Conservation (phyloP, 352 stramenopile genomes). For the Pythium brassicae region DNA sequence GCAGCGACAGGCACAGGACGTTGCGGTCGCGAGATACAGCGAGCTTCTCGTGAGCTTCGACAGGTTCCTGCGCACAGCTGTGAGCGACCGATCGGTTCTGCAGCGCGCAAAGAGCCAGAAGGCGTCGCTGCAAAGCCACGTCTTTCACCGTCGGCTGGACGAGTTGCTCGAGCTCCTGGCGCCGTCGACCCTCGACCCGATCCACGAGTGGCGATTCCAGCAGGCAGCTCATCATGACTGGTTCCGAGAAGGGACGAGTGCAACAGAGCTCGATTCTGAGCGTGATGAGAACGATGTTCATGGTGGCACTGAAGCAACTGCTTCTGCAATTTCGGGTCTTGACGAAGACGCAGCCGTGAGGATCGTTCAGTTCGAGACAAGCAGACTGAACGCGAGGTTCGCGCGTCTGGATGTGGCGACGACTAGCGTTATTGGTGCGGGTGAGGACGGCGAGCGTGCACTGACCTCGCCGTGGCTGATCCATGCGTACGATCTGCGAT, state of each 20-base stretch:
- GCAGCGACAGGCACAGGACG: background rate
- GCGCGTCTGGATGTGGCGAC: background rate
- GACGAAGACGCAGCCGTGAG: background rate
- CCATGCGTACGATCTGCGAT: background rate
- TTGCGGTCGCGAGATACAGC: background rate
- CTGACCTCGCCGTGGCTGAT: background rate
- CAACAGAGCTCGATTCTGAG: background rate
- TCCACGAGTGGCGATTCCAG: constrained; percentile 1
- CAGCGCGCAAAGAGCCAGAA: constrained; percentile 2
- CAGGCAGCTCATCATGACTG: background rate
- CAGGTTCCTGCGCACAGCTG: constrained; percentile 1
- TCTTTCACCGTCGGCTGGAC: constrained; percentile 5
- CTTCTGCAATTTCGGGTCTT: background rate
- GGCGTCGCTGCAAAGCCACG: background rate
- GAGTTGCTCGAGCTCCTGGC: background rate
- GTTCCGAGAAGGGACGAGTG: background rate
- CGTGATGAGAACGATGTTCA: background rate
- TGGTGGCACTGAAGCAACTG: background rate
- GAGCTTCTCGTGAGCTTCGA: constrained; percentile 1
- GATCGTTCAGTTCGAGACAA: background rate
- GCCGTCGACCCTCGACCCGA: background rate
- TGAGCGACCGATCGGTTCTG: background rate
- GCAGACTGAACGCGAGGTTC: background rate
- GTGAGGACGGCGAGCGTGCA: background rate
- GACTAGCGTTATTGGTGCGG: background rate